These are phyloP conservation scores for Strobilomyces echinocephalus DNA, from an alignment of 768 basidiomycete genomes.

Conservation along the genomic window DNA sequence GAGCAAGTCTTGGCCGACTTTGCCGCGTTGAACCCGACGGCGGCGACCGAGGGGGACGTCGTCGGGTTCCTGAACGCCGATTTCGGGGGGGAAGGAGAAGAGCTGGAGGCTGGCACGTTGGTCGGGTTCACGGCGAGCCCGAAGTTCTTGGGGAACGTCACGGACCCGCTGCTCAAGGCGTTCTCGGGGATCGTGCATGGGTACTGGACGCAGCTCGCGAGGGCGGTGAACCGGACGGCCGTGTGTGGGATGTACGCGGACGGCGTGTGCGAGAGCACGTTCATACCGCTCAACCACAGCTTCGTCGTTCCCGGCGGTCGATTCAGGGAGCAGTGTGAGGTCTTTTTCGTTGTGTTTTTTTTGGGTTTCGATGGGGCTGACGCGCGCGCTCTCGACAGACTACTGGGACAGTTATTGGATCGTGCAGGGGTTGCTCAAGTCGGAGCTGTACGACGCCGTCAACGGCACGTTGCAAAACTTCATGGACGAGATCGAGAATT, in stretches of 20 bases:
- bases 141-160: constrained; percentile 63
- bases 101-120: constrained; percentile 62
- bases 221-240: constrained; percentile 65
- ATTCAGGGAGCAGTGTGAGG: constrained; percentile 79
- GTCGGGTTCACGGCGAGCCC: constrained; percentile 60
- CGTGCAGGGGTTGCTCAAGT: constrained; percentile 78
- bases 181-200: constrained; percentile 78
- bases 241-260: constrained; percentile 51
- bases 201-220: constrained; percentile 78
- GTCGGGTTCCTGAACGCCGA: constrained; percentile 67
- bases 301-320: constrained; percentile 87
- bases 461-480: constrained; percentile 86
- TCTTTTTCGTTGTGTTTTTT: not conserved
- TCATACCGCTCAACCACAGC: constrained; percentile 88
- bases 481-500: constrained; percentile 82
- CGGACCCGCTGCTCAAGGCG: constrained; percentile 61
- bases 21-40: constrained; percentile 32
- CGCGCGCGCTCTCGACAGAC: constrained; percentile 27
- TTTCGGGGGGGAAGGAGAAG: constrained; percentile 82
- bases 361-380: not conserved
- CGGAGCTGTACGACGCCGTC: constrained; percentile 65
- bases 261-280: constrained; percentile 67
- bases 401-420: constrained; percentile 84
- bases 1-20: constrained; percentile 72
- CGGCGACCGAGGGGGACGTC: constrained; percentile 58